Percentiles rank a stretch among this genome's conserved stretches.
Conservation (phyloP, 2,329 filamentous ascomycete genomes). For the Chaetomium sp. region DNA sequence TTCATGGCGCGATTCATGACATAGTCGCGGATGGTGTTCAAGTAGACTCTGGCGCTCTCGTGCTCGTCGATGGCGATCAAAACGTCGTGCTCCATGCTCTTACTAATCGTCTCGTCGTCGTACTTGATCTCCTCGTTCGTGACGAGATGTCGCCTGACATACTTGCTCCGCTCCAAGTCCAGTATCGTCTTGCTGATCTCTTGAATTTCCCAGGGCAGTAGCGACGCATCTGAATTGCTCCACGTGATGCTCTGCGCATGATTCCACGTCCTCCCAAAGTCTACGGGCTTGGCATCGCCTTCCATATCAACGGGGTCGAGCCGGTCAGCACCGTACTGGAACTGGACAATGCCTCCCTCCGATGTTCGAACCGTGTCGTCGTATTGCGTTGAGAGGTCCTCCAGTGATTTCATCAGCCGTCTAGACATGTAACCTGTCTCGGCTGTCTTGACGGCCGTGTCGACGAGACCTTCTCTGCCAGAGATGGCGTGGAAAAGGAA, state of each 20-base stretch:
- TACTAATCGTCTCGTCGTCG: constrained; percentile 51
- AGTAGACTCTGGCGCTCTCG: constrained; percentile 81
- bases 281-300: constrained; percentile 84
- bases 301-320: constrained; percentile 98
- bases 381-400: constrained; percentile 91
- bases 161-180: constrained; percentile 65
- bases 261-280: constrained; percentile 88
- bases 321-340: constrained; percentile 95
- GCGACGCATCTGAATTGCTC: constrained; percentile 71
- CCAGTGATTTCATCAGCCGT: constrained; percentile 94
- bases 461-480: constrained; percentile 95
- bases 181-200: constrained; percentile 69
- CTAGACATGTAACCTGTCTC: constrained; percentile 99
- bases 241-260: constrained; percentile 78
- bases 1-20: constrained; percentile 64
- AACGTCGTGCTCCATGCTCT: constrained; percentile 47
- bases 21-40: constrained; percentile 75
- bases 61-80: constrained; percentile 72
- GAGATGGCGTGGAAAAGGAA: constrained; percentile 99
- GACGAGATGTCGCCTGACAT: constrained; percentile 63
- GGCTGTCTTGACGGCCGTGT: constrained; percentile 98
- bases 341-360: constrained; percentile 85
- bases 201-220: constrained; percentile 75
- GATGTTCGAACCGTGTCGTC: constrained; percentile 95
- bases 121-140: constrained; percentile 66